Evolutionary conservation across 2,329 filamentous ascomycete species (phyloP), one percentile per base, ranked within the genome.

Genomic region (Diaporthe citri): DNA sequence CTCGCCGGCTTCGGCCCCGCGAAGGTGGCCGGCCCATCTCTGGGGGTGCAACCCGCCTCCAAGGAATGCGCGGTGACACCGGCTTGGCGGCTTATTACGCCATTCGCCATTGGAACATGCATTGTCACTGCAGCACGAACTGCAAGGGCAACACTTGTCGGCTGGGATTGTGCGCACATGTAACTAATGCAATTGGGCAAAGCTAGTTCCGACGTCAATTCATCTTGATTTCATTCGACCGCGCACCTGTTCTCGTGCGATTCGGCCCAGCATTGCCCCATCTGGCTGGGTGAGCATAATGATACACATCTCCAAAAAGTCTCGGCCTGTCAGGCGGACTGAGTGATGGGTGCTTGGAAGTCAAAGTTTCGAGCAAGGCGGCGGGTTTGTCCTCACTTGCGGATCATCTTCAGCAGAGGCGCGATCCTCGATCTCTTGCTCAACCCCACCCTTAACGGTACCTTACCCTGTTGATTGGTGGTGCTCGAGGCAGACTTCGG

Each of bases 361-460:
- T 34, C 51, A 34, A 22, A 17, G 10, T 34, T 2, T 28, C 22
- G n/a, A 70, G 70, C 52, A 60, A 28, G 22, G 36, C 57, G 34
- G 70, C 17, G 9, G 9, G 20, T 36, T 39, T n/a, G 31, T 51
- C 36, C 22, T 73, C 34, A 77, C 48, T 88, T 89, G 73, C 84
- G 85, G 71, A 89, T 77, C 31, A 84, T 84, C 80, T 90, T 89
- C 36, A 90, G 81, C 71, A 90, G 79, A 39, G 88, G 87, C 48
- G 88, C 87, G 75, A 90, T 89, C 74, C 86, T 83, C 25, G 85
- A 85, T 78, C 81, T 84, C 80, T 85, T 89, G 82, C 88, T 90
- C 77, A 90, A 80, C 4, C 88, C 88, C 72, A 90, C 87, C 22
- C 88, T 84, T 76, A 87, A 88, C 22, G 85, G 77, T 22, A 87